A percentile compares a stretch with the other conserved stretches of the same genome.
Evolutionary conservation across 345 rosid species (phyloP).

Genomic region (Rhodamnia argentea): DNA sequence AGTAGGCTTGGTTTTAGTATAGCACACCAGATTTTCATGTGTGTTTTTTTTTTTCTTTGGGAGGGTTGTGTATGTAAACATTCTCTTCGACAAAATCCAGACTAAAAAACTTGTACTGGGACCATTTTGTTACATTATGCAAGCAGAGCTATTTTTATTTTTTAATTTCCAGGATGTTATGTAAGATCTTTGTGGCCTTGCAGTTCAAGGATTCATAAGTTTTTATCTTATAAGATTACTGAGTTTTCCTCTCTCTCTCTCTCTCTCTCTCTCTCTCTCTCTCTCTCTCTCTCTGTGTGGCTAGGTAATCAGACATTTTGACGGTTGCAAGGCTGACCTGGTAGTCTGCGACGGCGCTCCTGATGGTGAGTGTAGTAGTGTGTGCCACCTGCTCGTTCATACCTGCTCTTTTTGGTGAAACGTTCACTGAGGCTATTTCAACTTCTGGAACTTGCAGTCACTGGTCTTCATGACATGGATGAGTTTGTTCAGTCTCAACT

Average conservation of each 20-base stretch:
- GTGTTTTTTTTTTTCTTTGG: too few relatives aligned
- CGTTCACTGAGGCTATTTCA: background rate
- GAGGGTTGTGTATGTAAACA: background rate
- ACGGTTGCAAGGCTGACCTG: slow-evolving; percentile 93
- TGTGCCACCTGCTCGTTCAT: background rate
- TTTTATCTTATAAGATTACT: background rate
- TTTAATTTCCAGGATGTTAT: background rate
- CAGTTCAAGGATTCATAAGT: background rate
- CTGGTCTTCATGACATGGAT: slow-evolving; percentile 99
- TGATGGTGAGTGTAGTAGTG: slow-evolving; percentile 47
- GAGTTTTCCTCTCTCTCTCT: background rate
- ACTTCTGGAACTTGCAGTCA: slow-evolving; percentile 41
- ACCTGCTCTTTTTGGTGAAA: background rate
- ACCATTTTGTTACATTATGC: background rate
- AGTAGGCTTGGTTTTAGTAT: background rate
- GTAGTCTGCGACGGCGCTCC: slow-evolving; percentile 99
- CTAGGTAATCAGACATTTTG: slow-evolving; percentile 91
- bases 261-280: background rate
- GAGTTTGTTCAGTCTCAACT: slow-evolving; percentile 97
- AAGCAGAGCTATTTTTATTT: background rate
- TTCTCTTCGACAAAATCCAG: too few relatives aligned
- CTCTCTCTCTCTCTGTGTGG: background rate
- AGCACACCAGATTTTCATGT: background rate
- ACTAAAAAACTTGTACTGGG: too few relatives aligned
- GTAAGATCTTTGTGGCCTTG: background rate